These are phyloP conservation scores for Mycena leptocephala DNA, from an alignment of 768 basidiomycete genomes.

Conservation along the genomic window DNA sequence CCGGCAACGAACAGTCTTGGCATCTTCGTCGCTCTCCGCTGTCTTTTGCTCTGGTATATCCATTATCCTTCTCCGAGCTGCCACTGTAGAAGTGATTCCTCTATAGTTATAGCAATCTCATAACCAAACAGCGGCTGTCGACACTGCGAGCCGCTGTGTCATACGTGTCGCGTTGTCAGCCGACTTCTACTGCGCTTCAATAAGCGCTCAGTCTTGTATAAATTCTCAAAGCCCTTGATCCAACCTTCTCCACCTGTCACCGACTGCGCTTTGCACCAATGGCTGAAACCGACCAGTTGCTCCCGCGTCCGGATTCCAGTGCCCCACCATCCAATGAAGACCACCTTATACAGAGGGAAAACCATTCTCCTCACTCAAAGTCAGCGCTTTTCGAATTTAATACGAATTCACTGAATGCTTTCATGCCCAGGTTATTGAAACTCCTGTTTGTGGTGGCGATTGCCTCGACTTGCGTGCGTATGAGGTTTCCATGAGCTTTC, in stretches of 20 bases:
- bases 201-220: neutral
- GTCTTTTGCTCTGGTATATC: too few relatives aligned
- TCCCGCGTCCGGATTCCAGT: neutral
- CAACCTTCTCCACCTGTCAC: neutral
- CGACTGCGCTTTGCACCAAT: neutral
- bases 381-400: neutral
- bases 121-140: too few relatives aligned
- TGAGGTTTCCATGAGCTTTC: neutral
- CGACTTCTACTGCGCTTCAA: too few relatives aligned
- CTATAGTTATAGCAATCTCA: too few relatives aligned
- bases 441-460: constrained; percentile 2
- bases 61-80: too few relatives aligned
- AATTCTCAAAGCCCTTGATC: neutral
- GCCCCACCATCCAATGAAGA: too few relatives aligned
- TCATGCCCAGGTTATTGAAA: neutral
- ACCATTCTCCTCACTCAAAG: neutral
- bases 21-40: too few relatives aligned
- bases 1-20: too few relatives aligned
- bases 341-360: too few relatives aligned
- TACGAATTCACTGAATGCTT: neutral
- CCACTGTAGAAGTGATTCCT: too few relatives aligned
- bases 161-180: too few relatives aligned
- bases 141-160: too few relatives aligned
- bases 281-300: constrained; percentile 8
- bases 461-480: constrained; percentile 23